phyloP scores from a whole-genome alignment of 2,329 filamentous ascomycete genomes.

The Exophiala spinifera region DNA sequence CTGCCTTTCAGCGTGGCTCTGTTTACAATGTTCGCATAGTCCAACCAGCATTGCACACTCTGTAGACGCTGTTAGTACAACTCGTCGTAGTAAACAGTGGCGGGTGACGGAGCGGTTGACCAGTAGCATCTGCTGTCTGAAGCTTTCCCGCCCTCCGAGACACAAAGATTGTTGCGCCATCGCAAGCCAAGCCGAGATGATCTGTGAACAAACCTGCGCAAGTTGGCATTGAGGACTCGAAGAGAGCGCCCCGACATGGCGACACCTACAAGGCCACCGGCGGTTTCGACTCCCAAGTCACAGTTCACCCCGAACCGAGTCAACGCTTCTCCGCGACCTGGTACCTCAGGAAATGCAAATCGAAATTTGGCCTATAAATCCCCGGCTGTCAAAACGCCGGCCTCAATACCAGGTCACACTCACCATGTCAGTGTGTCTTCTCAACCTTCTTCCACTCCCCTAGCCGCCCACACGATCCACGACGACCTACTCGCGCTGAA shows the following conservation, averaged over 20 bases:
- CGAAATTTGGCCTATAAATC: constrained; percentile 43
- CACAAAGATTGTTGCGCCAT: no score
- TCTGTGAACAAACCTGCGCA: neutral
- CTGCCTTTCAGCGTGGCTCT: no score
- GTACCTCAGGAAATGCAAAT: constrained; percentile 39
- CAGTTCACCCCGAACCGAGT: constrained; percentile 44
- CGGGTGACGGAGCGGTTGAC: no score
- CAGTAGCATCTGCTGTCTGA: no score
- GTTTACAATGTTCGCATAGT: no score
- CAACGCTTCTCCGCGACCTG: constrained; percentile 44
- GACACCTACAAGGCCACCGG: constrained; percentile 38
- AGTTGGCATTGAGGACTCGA: constrained; percentile 4
- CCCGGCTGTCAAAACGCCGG: constrained; percentile 44
- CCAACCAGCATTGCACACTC: no score
- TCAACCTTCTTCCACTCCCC: constrained; percentile 44
- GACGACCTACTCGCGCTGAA: constrained; percentile 45
- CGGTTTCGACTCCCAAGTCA: constrained; percentile 34
- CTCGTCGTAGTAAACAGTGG: no score
- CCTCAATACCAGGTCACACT: constrained; percentile 36
- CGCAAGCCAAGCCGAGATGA: no score
- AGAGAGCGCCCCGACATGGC: constrained; percentile 36
- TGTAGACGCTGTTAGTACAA: no score
- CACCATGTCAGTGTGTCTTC: constrained; percentile 38
- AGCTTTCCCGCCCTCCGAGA: no score
- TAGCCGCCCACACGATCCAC: constrained; percentile 36